Conservation (phyloP, 495 filamentous ascomycete genomes). For the Penicillium psychrofluorescens region DNA sequence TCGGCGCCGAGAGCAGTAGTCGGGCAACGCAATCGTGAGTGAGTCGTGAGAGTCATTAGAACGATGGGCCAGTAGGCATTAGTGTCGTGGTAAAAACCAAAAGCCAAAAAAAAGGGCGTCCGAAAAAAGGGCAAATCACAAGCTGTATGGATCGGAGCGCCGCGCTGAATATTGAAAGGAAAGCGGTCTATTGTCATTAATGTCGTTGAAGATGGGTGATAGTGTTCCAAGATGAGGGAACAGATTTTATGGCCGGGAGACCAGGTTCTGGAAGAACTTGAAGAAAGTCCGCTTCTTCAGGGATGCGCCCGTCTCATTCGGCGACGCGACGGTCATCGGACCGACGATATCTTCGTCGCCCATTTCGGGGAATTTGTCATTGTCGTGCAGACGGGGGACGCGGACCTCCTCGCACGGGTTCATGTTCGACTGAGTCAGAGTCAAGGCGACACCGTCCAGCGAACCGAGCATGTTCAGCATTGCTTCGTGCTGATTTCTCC, state of each 20-base stretch:
- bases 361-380: slow-evolving; percentile 79
- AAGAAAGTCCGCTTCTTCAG: slow-evolving; percentile 39
- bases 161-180: slow-evolving; percentile 4
- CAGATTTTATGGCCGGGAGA: slow-evolving; percentile 22
- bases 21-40: slow-evolving; percentile 14
- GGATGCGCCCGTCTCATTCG: slow-evolving; percentile 21
- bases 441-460: slow-evolving; percentile 25
- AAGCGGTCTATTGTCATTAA: slow-evolving; percentile 11
- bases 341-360: slow-evolving; percentile 90
- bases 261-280: slow-evolving; percentile 40
- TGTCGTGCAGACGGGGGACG: slow-evolving; percentile 55
- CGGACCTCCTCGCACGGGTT: slow-evolving; percentile 41
- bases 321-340: slow-evolving; percentile 62
- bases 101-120: slow-evolving; percentile 1
- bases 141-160: slow-evolving; percentile 13
- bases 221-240: slow-evolving; percentile 1
- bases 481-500: slow-evolving; percentile 59
- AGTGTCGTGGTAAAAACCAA: background rate
- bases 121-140: slow-evolving; percentile 5
- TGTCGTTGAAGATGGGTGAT: slow-evolving; percentile 9
- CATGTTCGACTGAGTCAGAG: slow-evolving; percentile 38
- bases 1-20: slow-evolving; percentile 35
- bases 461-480: slow-evolving; percentile 41
- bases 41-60: slow-evolving; percentile 28
- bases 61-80: no score